Evolutionary conservation across 208 protist species (phyloP).

Genomic region (Crithidia sp.): DNA sequence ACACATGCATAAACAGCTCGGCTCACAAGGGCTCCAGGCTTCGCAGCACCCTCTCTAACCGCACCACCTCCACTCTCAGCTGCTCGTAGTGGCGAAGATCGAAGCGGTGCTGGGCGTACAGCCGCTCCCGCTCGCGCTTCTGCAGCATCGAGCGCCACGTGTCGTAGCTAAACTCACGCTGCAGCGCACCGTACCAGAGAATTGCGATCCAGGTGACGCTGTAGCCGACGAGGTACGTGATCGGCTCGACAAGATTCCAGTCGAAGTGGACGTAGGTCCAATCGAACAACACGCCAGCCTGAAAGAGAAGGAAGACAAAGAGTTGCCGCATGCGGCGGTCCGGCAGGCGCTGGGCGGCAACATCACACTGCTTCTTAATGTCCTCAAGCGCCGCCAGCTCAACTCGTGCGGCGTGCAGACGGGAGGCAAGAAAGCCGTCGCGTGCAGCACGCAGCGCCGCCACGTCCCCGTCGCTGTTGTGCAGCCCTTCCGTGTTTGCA

Average conservation of each 20-base stretch:
- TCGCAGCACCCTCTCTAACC: slow-evolving; percentile 41
- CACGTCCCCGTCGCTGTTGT: background rate
- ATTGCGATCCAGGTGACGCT: slow-evolving; percentile 73
- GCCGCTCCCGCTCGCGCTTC: slow-evolving; percentile 9
- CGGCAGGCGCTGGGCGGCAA: slow-evolving; percentile 25
- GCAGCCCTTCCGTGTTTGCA: background rate
- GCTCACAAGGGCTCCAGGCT: slow-evolving; percentile 39
- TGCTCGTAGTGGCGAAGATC: slow-evolving; percentile 38
- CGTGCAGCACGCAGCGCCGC: slow-evolving; percentile 37
- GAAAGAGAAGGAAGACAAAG: slow-evolving; percentile 54
- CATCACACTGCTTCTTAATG: slow-evolving; percentile 42
- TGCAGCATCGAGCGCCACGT: slow-evolving; percentile 37
- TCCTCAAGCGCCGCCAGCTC: slow-evolving; percentile 39
- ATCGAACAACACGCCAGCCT: slow-evolving; percentile 64
- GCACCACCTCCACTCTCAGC: slow-evolving; percentile 49
- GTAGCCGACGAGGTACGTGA: slow-evolving; percentile 86
- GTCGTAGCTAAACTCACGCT: slow-evolving; percentile 60
- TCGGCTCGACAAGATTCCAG: slow-evolving; percentile 90
- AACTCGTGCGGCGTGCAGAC: slow-evolving; percentile 31
- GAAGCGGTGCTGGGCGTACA: slow-evolving; percentile 39
- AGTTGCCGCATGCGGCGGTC: slow-evolving; percentile 34
- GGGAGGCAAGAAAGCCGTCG: slow-evolving; percentile 32
- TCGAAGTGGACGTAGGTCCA: slow-evolving; percentile 89
- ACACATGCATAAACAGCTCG: slow-evolving; percentile 3
- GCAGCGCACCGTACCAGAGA: slow-evolving; percentile 63